Evolutionary conservation across 108 stramenopile species (phyloP), one percentile per base, ranked within the genome.

Genomic region (Craspedostauros australis): DNA sequence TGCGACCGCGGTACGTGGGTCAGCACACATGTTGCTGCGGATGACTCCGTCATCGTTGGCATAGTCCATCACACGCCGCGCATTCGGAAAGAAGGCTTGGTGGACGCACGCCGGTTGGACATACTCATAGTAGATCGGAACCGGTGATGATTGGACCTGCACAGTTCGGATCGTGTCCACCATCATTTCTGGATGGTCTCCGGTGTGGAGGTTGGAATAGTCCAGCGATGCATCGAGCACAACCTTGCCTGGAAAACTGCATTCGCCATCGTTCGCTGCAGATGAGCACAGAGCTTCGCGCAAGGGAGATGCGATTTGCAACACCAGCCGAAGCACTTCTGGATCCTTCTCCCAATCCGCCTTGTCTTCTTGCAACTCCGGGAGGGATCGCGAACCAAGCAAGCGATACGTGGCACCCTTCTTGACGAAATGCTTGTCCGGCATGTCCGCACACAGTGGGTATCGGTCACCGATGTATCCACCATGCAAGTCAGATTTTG

Each of bases 401-500:
- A 77, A 48, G 2, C 72, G 41, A 48, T 75, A 82, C 15, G 40
- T 64, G 16, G 76, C 78, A 9, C 77, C 77, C 29, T 41, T 44
- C 42, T 65, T 64, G 27, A 85, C 57, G 33, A 85, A 85, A 14
- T 76, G 48, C 39, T 51, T 46, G 8, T 12, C 26, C 18, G 75
- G 75, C 15, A 84, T 52, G 39, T 82, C 77, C 5, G 31, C 42
- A 50, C 81, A 82, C 18, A 78, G 64, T 9, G 64, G 61, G 50
- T 76, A 73, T 18, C 62, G 40, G 40, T 84, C 83, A 15, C 79
- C 83, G 18, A 84, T 59, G 47, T 77, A 84, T 4, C 44, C 49
- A 3, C 39, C 57, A 55, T 50, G 15, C n/a, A 81, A 34, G 29
- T 50, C 46, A 9, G 50, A 33, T 39, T 81, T 81, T 29, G 80